phyloP scores from a whole-genome alignment of 2,329 filamentous ascomycete genomes.

The Dryadomyces quercivorus region DNA sequence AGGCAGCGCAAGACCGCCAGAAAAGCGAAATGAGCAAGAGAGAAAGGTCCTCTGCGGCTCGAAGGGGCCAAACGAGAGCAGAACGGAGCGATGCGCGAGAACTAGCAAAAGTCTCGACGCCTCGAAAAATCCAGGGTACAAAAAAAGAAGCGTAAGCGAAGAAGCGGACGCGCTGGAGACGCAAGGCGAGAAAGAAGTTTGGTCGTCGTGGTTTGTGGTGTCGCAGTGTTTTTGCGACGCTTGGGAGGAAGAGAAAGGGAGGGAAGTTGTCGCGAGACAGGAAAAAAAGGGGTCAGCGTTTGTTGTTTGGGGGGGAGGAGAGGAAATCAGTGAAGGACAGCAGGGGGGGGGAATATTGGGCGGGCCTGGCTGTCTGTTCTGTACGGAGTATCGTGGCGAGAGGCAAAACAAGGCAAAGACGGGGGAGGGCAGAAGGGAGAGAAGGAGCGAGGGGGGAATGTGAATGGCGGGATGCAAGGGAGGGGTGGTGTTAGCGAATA shows the following conservation, averaged over 20 bases:
- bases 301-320: slow-evolving; percentile 5
- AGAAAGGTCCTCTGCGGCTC: background rate
- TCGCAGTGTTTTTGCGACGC: slow-evolving; percentile 6
- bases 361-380: background rate
- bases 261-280: slow-evolving; percentile 2
- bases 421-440: background rate
- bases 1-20: background rate
- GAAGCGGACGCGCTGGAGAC: background rate
- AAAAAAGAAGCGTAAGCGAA: background rate
- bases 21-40: background rate
- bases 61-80: background rate
- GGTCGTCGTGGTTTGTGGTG: slow-evolving; percentile 3
- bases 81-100: slow-evolving; percentile 22
- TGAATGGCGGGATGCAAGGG: slow-evolving; percentile 16
- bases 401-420: background rate
- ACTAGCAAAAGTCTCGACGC: slow-evolving; percentile 32
- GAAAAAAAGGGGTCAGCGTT: slow-evolving; percentile 4
- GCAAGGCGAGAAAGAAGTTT: background rate
- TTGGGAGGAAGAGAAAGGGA: slow-evolving; percentile 5
- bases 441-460: slow-evolving; percentile 9
- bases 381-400: background rate
- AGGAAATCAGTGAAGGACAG: background rate
- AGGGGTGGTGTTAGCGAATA: slow-evolving; percentile 9
- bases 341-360: background rate
- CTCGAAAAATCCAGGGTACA: slow-evolving; percentile 12